Conservation (phyloP, 2,329 filamentous ascomycete species). For the Pseudogymnoascus sp. region DNA sequence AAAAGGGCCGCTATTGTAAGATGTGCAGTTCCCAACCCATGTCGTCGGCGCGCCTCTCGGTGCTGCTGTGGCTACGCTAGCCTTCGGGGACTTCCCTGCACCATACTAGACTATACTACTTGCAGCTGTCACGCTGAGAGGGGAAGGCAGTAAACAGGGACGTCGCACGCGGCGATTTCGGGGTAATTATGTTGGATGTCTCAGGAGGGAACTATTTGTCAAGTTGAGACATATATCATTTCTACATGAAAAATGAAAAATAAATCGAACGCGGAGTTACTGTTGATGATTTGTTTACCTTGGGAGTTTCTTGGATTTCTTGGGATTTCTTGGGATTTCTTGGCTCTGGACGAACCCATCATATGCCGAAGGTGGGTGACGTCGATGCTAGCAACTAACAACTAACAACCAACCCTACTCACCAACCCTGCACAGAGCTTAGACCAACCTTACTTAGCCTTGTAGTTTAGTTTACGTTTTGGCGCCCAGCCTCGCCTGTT, state of each 20-base stretch:
- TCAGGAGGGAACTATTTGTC: background rate
- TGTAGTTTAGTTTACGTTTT: background rate
- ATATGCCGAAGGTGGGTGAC: background rate
- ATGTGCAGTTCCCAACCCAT: background rate
- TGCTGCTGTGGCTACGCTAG: background rate
- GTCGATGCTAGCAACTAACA: background rate
- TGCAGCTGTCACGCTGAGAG: background rate
- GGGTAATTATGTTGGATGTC: background rate
- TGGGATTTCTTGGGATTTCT: background rate
- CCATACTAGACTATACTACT: background rate
- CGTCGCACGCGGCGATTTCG: background rate
- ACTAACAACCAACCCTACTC: background rate
- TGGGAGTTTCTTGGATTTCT: background rate
- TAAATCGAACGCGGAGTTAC: background rate
- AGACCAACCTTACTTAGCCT: background rate
- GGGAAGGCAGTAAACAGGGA: background rate
- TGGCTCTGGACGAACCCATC: conserved; percentile 1
- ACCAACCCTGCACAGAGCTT: background rate
- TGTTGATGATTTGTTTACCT: background rate
- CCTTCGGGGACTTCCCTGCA: background rate
- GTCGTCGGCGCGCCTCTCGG: background rate
- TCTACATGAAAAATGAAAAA: background rate
- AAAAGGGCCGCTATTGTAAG: background rate
- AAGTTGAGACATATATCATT: background rate
- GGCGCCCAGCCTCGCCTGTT: background rate